A percentile compares a stretch with the other conserved stretches of the same genome.
These are phyloP conservation scores for Incumbomyces lentus DNA, from an alignment of 2,329 filamentous ascomycete genomes.

Conservation along the genomic window DNA sequence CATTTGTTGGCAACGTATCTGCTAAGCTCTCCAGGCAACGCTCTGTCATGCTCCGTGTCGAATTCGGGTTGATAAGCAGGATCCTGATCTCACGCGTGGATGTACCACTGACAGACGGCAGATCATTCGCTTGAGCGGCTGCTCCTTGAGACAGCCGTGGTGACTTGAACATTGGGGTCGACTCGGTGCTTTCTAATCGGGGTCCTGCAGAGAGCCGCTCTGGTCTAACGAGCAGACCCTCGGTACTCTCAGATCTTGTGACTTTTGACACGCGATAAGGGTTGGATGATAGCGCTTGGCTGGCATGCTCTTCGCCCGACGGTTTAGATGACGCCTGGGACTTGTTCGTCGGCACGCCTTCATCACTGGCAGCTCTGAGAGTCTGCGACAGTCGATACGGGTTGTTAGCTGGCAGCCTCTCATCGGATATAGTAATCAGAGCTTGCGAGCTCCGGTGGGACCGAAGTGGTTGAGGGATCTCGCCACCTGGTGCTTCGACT, in stretches of 20 bases:
- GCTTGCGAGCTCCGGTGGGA: not conserved
- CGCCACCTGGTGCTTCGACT: not conserved
- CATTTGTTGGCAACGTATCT: constrained; percentile 36
- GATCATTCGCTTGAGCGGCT: not conserved
- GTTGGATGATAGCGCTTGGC: not conserved
- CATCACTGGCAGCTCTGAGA: not conserved
- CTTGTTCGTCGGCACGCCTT: not conserved
- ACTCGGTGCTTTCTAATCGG: not conserved
- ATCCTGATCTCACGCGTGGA: constrained; percentile 21
- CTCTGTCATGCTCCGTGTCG: constrained; percentile 38
- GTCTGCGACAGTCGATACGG: not conserved
- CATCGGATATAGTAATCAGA: not conserved
- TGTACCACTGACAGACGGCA: not conserved
- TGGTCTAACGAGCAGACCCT: not conserved
- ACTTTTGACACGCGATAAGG: not conserved
- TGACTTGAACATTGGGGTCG: not conserved
- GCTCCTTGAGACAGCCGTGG: not conserved
- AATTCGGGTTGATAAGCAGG: constrained; percentile 41
- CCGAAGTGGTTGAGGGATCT: not conserved
- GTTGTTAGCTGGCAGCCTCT: not conserved
- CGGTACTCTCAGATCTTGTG: not conserved
- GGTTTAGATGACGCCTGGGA: not conserved
- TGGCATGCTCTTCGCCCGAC: not conserved
- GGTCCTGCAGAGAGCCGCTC: not conserved
- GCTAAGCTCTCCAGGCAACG: constrained; percentile 36